A percentile compares a stretch with the other conserved stretches of the same genome.
Evolutionary conservation across 2,329 filamentous ascomycete genomes (phyloP).

Genomic region (Aureobasidium mangrovei): DNA sequence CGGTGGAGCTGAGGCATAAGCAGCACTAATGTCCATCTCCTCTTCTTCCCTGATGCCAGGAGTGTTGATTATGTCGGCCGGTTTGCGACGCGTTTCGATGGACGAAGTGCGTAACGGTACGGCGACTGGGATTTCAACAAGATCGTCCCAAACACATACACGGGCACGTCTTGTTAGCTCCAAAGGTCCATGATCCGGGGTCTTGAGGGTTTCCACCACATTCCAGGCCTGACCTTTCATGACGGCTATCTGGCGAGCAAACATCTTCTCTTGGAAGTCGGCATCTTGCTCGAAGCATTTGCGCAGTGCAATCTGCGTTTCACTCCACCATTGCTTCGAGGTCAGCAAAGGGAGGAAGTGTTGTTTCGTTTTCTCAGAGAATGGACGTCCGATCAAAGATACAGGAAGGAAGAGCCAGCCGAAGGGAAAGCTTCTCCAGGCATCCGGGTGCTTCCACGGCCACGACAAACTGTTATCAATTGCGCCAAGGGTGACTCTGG

Average conservation of each 20-base stretch:
- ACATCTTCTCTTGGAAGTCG: constrained; percentile 98
- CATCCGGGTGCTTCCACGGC: constrained; percentile 98
- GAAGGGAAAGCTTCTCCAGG: constrained; percentile 86
- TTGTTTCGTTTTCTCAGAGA: constrained; percentile 84
- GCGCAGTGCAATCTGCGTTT: constrained; percentile 80
- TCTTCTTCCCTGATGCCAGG: constrained; percentile 53
- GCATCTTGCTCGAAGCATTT: constrained; percentile 83
- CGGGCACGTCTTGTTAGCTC: constrained; percentile 84
- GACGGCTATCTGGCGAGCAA: constrained; percentile 92
- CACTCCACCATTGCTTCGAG: constrained; percentile 92
- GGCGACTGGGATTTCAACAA: constrained; percentile 91
- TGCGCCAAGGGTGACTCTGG: constrained; percentile 57
- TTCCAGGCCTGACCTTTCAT: constrained; percentile 99
- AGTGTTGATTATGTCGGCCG: constrained; percentile 23
- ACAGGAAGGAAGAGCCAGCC: constrained; percentile 97
- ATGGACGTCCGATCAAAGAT: constrained; percentile 89
- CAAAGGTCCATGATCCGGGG: constrained; percentile 80
- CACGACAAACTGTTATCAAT: constrained; percentile 98
- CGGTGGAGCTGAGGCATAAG: constrained; percentile 49
- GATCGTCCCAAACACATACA: constrained; percentile 95
- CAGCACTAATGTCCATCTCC: constrained; percentile 83
- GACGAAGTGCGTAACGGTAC: constrained; percentile 81
- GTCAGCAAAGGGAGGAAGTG: constrained; percentile 95
- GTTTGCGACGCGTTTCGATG: constrained; percentile 66
- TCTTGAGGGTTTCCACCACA: constrained; percentile 94